phyloP scores from a whole-genome alignment of 2,329 filamentous ascomycete genomes.

The Penicillium sp. region DNA sequence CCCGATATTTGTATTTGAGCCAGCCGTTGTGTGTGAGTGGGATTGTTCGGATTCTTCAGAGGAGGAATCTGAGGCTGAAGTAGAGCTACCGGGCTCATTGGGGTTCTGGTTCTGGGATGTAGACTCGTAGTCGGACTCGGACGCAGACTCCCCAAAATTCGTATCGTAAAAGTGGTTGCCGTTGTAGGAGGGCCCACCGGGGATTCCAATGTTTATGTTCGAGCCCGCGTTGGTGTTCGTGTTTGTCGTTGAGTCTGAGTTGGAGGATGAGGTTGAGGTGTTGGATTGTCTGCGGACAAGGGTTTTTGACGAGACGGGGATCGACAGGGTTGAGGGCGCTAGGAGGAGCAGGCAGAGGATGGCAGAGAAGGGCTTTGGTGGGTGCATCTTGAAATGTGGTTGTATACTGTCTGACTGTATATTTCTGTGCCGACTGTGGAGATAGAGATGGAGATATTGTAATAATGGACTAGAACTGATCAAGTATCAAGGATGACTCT shows the following conservation, averaged over 20 bases:
- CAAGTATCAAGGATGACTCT: background rate
- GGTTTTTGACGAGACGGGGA: background rate
- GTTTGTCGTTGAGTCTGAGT: constrained; percentile 9
- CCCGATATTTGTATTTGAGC: constrained; percentile 17
- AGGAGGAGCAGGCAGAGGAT: constrained; percentile 1
- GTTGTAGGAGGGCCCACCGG: constrained; percentile 24
- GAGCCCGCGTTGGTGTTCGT: constrained; percentile 18
- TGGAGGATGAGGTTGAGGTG: background rate
- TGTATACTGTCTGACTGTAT: background rate
- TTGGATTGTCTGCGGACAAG: constrained; percentile 3
- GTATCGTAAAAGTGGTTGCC: constrained; percentile 2
- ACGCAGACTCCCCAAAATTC: background rate
- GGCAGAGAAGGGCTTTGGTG: background rate
- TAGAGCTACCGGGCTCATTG: background rate
- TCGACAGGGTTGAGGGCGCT: background rate
- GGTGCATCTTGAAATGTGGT: background rate
- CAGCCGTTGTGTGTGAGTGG: constrained; percentile 17
- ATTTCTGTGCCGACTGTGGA: background rate
- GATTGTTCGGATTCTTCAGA: constrained; percentile 4
- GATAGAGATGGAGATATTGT: background rate
- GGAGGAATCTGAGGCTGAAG: background rate
- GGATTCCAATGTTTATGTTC: constrained; percentile 21
- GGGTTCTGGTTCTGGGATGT: background rate
- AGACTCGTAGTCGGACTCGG: background rate
- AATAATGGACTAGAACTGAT: background rate